Evolutionary conservation across 1,284 basidiomycete species (phyloP), one percentile per base, ranked within the genome.

Genomic region (Moesziomyces sp.): DNA sequence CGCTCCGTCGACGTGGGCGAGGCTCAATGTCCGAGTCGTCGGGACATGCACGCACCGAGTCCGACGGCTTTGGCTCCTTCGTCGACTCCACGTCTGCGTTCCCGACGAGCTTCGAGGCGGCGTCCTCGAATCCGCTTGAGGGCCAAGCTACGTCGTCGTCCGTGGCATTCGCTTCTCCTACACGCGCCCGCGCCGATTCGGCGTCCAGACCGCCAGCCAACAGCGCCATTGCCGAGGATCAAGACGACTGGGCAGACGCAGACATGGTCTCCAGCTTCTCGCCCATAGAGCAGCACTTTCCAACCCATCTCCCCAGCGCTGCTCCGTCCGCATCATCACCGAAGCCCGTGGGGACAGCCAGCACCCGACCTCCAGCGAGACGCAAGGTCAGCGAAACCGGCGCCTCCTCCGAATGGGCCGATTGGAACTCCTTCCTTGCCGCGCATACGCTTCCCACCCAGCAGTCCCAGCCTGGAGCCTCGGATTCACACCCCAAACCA

Each of bases 191-290:
- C 4, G 35, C 56, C n/a, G 46, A 28, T 48, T 58, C 66, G 14
- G 33, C 59, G 5, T 48, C 59, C 1, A 44, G 40, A 10, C 26
- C 23, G 6, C 44, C 51, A 11, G 24, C 21, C 1, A 28, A 33
- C 3, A n/a, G 9, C 19, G 30, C 58, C 18, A 19, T 14, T 2
- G 48, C 54, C 23, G 65, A 67, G 24, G 63, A 61, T 8, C 43
- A 28, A 43, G 74, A 76, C 26, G 68, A 73, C 13, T 77, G 75
- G 75, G 50, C 61, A 26, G 67, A 75, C 2, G 75, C 67, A 51
- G 72, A 77, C 30, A 52, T 77, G 48, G 72, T 77, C 18, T n/a
- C 56, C n/a, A 67, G 63, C 67, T 77, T 77, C 44, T 77, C 75
- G 13, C 75, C 75, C 5, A 19, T 63, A 16, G 61, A 68, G 43